Evolutionary conservation across 1,284 basidiomycete genomes (phyloP), one percentile per base, ranked within the genome.

Genomic region (Takashimella koratensis): DNA sequence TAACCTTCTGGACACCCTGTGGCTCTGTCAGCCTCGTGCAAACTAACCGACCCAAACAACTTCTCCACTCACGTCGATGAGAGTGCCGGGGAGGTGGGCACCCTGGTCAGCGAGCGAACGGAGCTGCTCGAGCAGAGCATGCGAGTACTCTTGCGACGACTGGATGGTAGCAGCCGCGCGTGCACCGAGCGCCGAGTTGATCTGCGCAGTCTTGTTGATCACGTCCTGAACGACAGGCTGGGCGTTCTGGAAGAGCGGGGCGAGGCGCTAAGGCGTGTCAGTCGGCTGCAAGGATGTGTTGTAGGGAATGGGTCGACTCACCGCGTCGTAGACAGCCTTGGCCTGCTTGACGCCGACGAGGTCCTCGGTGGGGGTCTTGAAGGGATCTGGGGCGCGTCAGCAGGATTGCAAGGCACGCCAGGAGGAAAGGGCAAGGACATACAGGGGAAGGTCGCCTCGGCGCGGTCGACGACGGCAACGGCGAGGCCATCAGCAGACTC

Each of bases 281-380:
- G 46, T 45, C 3, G 8, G 22, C 46, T n/a, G 12, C 25, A 23
- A 23, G 22, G 20, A 13, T 23, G 19, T 20, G 13, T 6, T 23
- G 23, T 19, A 6, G 22, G 25, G 24, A 11, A 16, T n/a, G 25
- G 43, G 27, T 11, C 19, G 13, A 60, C 70, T 60, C 47, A 74
- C 71, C 19, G 61, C 65, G 57, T 75, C 71, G 58, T 72, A 74
- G 53, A 75, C 66, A 21, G 64, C 71, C 62, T 72, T 71, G 55
- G 68, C 67, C 64, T 76, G 73, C 66, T 75, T 73, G 60, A 74
- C 71, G 46, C 69, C 70, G 43, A 73, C 53, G 40, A 76, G 62
- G 43, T 76, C 74, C 52, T 70, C 58, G 52, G 75, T 73, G 23
- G 70, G 71, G 54, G 72, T 74, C 66, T 70, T 74, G 73, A 76